A percentile compares a stretch with the other conserved stretches of the same genome.
phyloP scores from a whole-genome alignment of 1,139 yeast genomes.

The Hyphopichia buzzinii region DNA sequence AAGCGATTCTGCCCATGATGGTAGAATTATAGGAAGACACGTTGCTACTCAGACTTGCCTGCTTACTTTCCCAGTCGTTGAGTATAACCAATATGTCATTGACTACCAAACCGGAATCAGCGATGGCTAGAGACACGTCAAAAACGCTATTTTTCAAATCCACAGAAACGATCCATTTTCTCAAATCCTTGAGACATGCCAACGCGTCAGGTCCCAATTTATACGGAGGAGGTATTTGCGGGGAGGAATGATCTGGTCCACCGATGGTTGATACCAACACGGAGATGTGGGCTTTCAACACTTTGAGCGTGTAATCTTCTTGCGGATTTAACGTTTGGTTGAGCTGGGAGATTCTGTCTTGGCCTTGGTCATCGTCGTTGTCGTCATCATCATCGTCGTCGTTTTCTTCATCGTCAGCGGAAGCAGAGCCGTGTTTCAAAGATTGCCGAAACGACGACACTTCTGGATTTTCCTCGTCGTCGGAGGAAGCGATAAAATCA shows the following conservation, averaged over 20 bases:
- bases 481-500: constrained; percentile 5
- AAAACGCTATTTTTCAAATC: constrained; percentile 69
- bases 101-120: constrained; percentile 70
- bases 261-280: constrained; percentile 80
- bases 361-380: constrained; percentile 16
- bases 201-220: constrained; percentile 88
- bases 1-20: constrained; percentile 57
- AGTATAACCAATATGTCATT: constrained; percentile 76
- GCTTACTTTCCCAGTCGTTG: constrained; percentile 65
- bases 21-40: constrained; percentile 20
- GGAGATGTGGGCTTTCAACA: constrained; percentile 64
- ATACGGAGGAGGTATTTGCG: constrained; percentile 51
- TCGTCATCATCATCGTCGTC: constrained; percentile 14
- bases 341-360: constrained; percentile 29
- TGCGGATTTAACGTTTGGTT: constrained; percentile 31
- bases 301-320: constrained; percentile 40
- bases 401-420: constrained; percentile 4
- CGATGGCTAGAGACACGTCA: constrained; percentile 87
- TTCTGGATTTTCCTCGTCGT: not conserved
- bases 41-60: constrained; percentile 19
- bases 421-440: not conserved
- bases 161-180: constrained; percentile 80
- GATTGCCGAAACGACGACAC: not conserved
- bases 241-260: constrained; percentile 63
- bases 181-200: constrained; percentile 83